A percentile compares a stretch with the other conserved stretches of the same genome.
Conservation (phyloP, 2,329 filamentous ascomycete species). For the Aspergillus versicolor region DNA sequence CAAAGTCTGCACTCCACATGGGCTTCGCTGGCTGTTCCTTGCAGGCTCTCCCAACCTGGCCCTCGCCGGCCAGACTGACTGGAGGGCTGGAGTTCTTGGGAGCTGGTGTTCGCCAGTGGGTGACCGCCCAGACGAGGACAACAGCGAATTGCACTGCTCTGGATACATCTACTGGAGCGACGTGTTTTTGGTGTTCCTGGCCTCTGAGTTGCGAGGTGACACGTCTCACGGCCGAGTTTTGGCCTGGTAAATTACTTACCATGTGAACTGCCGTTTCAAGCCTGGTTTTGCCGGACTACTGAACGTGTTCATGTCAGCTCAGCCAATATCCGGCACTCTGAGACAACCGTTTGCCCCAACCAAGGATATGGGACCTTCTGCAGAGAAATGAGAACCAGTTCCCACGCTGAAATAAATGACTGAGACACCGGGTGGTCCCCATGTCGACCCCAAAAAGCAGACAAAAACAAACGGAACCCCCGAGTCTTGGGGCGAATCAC, state of each 20-base stretch:
- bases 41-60: not conserved
- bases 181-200: not conserved
- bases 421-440: not conserved
- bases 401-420: not conserved
- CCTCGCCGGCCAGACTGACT: too few species aligned
- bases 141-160: too few species aligned
- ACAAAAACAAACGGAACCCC: not conserved
- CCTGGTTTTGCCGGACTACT: not conserved
- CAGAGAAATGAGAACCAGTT: not conserved
- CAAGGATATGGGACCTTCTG: not conserved
- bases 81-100: too few species aligned
- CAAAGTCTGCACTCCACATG: slow-evolving; percentile 1
- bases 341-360: not conserved
- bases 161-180: too few species aligned
- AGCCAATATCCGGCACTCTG: not conserved
- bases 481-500: not conserved
- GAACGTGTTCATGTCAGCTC: not conserved
- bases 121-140: too few species aligned
- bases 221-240: not conserved
- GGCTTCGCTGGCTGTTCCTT: slow-evolving; percentile 1
- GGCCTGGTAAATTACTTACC: not conserved
- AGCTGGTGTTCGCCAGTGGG: too few species aligned
- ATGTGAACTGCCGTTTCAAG: not conserved
- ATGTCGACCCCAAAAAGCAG: not conserved
- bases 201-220: not conserved